phyloP scores from a whole-genome alignment of 768 basidiomycete genomes.

The Rubroboletus pulcherrimus region DNA sequence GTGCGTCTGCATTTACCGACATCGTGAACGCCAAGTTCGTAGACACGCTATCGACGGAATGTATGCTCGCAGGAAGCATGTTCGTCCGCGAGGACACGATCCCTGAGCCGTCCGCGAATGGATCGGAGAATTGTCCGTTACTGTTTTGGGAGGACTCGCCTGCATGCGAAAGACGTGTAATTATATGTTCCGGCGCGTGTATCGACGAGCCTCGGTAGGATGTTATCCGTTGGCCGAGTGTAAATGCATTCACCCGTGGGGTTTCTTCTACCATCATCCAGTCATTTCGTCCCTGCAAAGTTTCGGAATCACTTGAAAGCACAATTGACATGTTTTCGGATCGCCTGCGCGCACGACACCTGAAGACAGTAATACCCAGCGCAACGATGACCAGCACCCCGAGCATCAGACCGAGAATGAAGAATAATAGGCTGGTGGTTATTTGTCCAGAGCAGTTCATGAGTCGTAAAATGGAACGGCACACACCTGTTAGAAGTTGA shows the following conservation, averaged over 20 bases:
- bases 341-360: not conserved
- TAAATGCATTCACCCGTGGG: not conserved
- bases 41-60: conserved; percentile 10
- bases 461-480: not conserved
- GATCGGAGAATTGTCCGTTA: conserved; percentile 9
- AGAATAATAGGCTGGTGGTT: conserved; percentile 6
- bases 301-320: not conserved
- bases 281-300: not conserved
- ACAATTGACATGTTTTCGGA: not conserved
- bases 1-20: not conserved
- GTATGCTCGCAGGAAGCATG: not conserved
- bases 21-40: not conserved
- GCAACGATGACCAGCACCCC: conserved; percentile 2
- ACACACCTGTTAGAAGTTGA: conserved; percentile 11
- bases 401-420: conserved; percentile 12
- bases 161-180: not conserved
- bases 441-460: not conserved
- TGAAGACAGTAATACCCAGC: conserved; percentile 6
- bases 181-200: not conserved
- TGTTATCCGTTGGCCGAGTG: not conserved
- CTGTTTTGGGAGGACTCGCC: conserved; percentile 13
- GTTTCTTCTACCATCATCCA: not conserved
- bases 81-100: conserved; percentile 13
- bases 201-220: not conserved
- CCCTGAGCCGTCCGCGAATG: conserved; percentile 13